Conservation (phyloP, 495 filamentous ascomycete genomes). For the Cryomyces minteri region DNA sequence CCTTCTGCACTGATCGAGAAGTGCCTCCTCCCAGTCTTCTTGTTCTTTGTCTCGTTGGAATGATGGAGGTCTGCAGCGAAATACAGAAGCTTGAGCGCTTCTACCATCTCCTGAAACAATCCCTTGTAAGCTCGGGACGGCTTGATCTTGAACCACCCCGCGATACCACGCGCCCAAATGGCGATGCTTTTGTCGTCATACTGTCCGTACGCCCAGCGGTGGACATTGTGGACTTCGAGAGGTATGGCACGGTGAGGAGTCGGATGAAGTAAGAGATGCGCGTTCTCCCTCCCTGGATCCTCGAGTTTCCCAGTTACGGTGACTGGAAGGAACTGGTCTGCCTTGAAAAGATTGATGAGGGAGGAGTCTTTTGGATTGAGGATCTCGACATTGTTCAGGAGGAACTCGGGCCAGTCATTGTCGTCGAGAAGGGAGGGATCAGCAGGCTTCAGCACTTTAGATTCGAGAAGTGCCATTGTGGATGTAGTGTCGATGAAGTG, state of each 20-base stretch:
- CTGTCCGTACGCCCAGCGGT: conserved; percentile 51
- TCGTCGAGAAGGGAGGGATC: conserved; percentile 33
- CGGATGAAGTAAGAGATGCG: background rate
- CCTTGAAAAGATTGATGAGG: conserved; percentile 33
- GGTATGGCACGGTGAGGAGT: conserved; percentile 16
- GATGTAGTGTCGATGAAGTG: background rate
- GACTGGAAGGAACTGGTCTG: conserved; percentile 32
- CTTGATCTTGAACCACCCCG: conserved; percentile 63
- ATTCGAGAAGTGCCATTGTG: background rate
- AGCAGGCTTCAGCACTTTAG: conserved; percentile 30
- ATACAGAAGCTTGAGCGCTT: conserved; percentile 54
- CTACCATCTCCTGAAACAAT: conserved; percentile 45
- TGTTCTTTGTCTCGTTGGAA: background rate
- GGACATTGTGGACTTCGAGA: conserved; percentile 45
- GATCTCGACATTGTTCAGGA: conserved; percentile 33
- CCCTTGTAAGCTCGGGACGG: conserved; percentile 40
- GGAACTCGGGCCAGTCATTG: conserved; percentile 42
- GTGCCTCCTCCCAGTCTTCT: background rate
- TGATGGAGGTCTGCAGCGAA: conserved; percentile 35
- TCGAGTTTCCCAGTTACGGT: conserved; percentile 29
- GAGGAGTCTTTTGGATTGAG: conserved; percentile 16
- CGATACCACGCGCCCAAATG: conserved; percentile 57
- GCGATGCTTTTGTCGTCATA: conserved; percentile 37
- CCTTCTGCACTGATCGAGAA: conserved; percentile 7
- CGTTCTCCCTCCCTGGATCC: background rate